Evolutionary conservation across 257 asterid species (phyloP), one percentile per base, ranked within the genome.

Genomic region (Rubia yunnanensis): DNA sequence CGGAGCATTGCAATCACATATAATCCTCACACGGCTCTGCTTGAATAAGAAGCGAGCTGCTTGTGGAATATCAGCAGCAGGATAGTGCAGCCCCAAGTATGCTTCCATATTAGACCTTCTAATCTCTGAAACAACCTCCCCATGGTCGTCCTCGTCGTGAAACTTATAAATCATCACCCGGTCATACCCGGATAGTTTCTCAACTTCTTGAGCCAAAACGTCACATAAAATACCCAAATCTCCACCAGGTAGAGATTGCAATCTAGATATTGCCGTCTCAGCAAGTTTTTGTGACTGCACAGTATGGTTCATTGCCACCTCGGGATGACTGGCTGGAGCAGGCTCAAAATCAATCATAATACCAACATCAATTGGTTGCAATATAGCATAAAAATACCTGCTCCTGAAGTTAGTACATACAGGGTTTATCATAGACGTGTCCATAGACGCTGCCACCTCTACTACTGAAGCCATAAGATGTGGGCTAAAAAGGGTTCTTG

Each of bases 271-370:
- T 6, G 87, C 84, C 74, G 75, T 66, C 55, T 79, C 78, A 7
- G 84, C 88, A 5, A 85, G 78, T 60, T 81, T 83, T 74, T 87
- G 88, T 23, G 95, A 71, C 58, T 77, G 85, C 31, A 84, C 78
- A 0, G 91, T 85, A 85, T 58, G 79, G 44, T 68, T 68, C 20
- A 28, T 80, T 73, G n/a, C n/a, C n/a, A n/a, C n/a, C n/a, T n/a
- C n/a, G 32, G 82, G 83, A 54, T 83, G 87, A 70, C 73, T 65
- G n/a, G 77, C 70, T n/a, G 54, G 75, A 67, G 82, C 77, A 63
- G 94, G 91, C 78, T 88, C 96, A 58, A 88, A 80, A 82, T 86
- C 96, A 78, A 88, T 76, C 56, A 88, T 74, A 61, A 76, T 73
- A 23, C 89, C 89, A 66, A 82, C 84, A 72, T 84, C 90, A 76